A percentile compares a stretch with the other conserved stretches of the same genome.
These are phyloP conservation scores for Recurvomyces mirabilis DNA, from an alignment of 495 filamentous ascomycete species.

Conservation along the genomic window DNA sequence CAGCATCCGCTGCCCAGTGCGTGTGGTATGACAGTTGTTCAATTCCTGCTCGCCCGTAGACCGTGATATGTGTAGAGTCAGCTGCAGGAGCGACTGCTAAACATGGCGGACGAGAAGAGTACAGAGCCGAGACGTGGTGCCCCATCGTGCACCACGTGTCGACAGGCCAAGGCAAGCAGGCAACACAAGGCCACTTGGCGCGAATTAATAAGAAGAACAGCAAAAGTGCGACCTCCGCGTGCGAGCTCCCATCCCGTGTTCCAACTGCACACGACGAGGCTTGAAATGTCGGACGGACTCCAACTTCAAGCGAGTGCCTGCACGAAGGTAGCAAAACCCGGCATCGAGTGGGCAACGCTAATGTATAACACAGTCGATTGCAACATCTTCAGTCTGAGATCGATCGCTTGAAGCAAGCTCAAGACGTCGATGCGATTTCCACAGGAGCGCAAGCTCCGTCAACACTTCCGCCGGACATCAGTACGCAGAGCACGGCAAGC, in stretches of 20 bases:
- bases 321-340: slow-evolving; percentile 6
- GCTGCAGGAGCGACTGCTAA: too few relatives aligned
- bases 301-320: slow-evolving; percentile 10
- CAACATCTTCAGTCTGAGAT: slow-evolving; percentile 10
- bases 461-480: background rate
- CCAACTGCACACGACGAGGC: slow-evolving; percentile 1
- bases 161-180: too few relatives aligned
- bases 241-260: slow-evolving; percentile 9
- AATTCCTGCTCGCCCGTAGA: too few relatives aligned
- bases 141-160: too few relatives aligned
- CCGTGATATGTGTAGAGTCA: too few relatives aligned
- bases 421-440: background rate
- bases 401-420: slow-evolving; percentile 2
- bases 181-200: too few relatives aligned
- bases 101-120: too few relatives aligned
- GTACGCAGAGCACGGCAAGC: background rate
- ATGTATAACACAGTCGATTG: background rate
- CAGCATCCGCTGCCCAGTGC: too few relatives aligned
- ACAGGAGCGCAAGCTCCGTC: background rate
- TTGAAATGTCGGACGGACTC: slow-evolving; percentile 14
- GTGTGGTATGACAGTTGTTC: too few relatives aligned
- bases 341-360: background rate
- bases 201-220: background rate
- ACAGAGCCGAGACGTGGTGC: too few relatives aligned
- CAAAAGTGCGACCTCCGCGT: slow-evolving; percentile 13